A percentile compares a stretch with the other conserved stretches of the same genome.
These are phyloP conservation scores for Hypomontagnella monticulosa DNA, from an alignment of 495 filamentous ascomycete species.

Conservation along the genomic window DNA sequence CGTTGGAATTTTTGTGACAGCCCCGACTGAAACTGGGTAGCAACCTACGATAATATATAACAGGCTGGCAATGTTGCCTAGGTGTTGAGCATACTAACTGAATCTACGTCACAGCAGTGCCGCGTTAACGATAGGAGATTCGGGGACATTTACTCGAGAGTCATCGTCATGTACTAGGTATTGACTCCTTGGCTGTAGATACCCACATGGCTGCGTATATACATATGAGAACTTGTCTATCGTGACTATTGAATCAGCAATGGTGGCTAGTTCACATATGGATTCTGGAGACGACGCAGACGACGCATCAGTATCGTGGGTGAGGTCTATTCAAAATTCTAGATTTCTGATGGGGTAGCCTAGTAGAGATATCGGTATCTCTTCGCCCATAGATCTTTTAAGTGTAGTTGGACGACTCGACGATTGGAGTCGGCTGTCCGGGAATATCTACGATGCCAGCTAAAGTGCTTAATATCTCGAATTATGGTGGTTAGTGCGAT, in stretches of 20 bases:
- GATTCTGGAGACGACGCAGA: not conserved
- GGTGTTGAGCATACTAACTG: not conserved
- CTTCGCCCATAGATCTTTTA: conserved; percentile 2
- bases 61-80: too few relatives aligned
- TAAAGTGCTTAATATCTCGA: conserved; percentile 3
- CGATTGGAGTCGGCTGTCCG: not conserved
- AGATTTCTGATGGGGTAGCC: too few relatives aligned
- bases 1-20: too few relatives aligned
- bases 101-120: not conserved
- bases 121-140: not conserved
- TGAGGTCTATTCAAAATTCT: not conserved
- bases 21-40: too few relatives aligned
- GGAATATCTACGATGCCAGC: not conserved
- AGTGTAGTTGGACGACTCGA: not conserved
- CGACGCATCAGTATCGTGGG: not conserved
- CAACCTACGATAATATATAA: too few relatives aligned
- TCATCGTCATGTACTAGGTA: not conserved
- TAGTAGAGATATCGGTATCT: not conserved
- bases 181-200: not conserved
- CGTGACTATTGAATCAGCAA: conserved; percentile 15
- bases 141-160: not conserved
- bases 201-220: conserved; percentile 2
- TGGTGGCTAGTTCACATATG: not conserved
- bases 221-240: not conserved
- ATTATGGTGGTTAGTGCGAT: conserved; percentile 21